Evolutionary conservation across 441 rosid species (phyloP).

Genomic region (Aleurites moluccanus): DNA sequence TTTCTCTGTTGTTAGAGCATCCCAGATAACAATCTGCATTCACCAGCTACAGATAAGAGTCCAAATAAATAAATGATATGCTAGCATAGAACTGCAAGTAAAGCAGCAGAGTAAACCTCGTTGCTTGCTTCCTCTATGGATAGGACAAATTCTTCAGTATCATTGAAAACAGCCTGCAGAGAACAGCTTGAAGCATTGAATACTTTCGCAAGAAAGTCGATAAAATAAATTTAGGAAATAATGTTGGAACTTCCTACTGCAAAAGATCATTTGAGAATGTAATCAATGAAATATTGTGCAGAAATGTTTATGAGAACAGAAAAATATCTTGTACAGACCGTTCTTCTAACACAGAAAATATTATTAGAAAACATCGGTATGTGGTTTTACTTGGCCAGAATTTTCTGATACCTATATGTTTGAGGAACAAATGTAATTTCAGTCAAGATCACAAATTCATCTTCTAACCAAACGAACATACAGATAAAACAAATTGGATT

Average conservation of each 20-base stretch:
- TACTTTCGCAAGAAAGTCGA: neutral
- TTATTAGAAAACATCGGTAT: neutral
- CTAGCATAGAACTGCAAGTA: neutral
- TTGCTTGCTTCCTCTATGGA: slow-evolving; percentile 60
- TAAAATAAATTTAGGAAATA: neutral
- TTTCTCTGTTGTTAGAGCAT: slow-evolving; percentile 66
- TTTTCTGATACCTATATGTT: neutral
- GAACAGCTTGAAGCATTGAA: slow-evolving; percentile 16
- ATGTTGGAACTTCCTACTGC: neutral
- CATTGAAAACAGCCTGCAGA: slow-evolving; percentile 78
- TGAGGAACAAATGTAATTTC: neutral
- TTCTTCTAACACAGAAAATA: slow-evolving; percentile 10
- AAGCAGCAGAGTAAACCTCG: slow-evolving; percentile 43
- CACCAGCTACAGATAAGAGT: slow-evolving; percentile 21
- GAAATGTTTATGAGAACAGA: neutral
- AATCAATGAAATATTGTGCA: neutral
- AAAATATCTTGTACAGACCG: neutral
- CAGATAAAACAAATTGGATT: neutral
- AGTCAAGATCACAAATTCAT: neutral
- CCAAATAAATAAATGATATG: neutral
- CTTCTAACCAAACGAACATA: neutral
- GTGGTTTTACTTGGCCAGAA: neutral
- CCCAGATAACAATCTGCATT: slow-evolving; percentile 72
- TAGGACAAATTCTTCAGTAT: slow-evolving; percentile 77
- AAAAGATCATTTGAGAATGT: neutral